Evolutionary conservation across 2,329 filamentous ascomycete species (phyloP), one percentile per base, ranked within the genome.

Genomic region (Aureobasidium sp.): DNA sequence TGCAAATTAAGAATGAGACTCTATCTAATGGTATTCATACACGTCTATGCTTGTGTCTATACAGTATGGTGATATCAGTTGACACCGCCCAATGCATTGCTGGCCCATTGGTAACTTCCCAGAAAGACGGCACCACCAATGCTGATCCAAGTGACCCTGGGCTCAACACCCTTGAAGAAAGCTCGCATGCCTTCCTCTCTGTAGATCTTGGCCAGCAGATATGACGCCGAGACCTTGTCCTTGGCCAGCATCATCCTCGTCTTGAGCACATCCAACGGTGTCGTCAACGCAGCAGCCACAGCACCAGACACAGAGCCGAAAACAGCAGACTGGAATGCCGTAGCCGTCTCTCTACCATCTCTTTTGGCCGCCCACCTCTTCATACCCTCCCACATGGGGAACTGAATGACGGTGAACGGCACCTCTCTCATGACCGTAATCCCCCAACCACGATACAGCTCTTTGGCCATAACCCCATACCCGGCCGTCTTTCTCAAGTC

Each of bases 401-500:
- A 98, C 70, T 98, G 93, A 58, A 98, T 86, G 8, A 96, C 84
- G 2, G 94, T 97, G 65, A 98, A 98, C 3, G 93, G 93, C 57
- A 98, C 90, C 75, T 98, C 93, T 55, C 93, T 83, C 73, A 96
- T 85, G 49, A 98, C 84, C 1, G 93, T 98, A 61, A 97, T 90
- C 16, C 83, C 80, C 79, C 90, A 95, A 1, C 94, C 93, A 30
- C 93, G 79, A 70, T 98, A 98, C 53, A 98, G 71, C 71, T 96
- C 90, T 57, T 80, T 74, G 77, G 88, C 83, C 42, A 97, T 86
- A 22, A 82, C 72, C 57, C 60, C 58, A 55, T 74, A 30, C 24
- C 79, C 68, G 56, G 66, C 63, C 37, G 68, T 61, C 29, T 60
- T 57, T 56, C 73, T 59, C 60, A 71, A 66, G 14, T 55, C 41